phyloP scores from a whole-genome alignment of 495 filamentous ascomycete species.

The Talaromyces ruber region DNA sequence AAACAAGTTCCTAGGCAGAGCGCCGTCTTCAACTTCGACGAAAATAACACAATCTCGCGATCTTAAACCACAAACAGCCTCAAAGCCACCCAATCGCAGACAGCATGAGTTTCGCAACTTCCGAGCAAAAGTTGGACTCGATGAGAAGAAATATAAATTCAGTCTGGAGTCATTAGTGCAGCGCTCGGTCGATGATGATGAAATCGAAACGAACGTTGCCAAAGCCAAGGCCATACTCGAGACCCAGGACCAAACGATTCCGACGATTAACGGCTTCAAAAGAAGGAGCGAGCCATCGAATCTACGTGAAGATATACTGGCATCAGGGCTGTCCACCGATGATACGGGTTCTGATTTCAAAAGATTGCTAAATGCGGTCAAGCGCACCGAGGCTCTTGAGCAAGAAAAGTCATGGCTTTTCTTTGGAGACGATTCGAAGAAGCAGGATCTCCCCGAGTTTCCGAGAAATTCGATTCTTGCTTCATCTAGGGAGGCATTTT shows the following conservation, averaged over 20 bases:
- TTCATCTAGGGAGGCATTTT: constrained; percentile 16
- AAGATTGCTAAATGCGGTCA: constrained; percentile 60
- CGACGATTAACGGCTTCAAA: constrained; percentile 10
- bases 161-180: constrained; percentile 58
- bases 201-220: constrained; percentile 48
- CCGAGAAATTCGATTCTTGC: constrained; percentile 20
- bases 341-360: constrained; percentile 46
- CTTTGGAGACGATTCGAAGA: constrained; percentile 34
- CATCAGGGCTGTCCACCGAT: constrained; percentile 35
- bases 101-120: not conserved
- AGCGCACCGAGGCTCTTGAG: constrained; percentile 63
- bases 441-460: constrained; percentile 28
- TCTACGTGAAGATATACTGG: constrained; percentile 36
- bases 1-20: constrained; percentile 11
- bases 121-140: not conserved
- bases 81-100: not conserved
- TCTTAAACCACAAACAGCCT: not conserved
- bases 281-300: constrained; percentile 6
- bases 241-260: constrained; percentile 4
- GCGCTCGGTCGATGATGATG: constrained; percentile 47
- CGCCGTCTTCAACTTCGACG: constrained; percentile 9
- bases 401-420: constrained; percentile 58
- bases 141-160: constrained; percentile 48
- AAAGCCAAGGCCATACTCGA: constrained; percentile 37
- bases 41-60: constrained; percentile 4